phyloP scores from a whole-genome alignment of 2,329 filamentous ascomycete genomes.

The Cytospora piceae region DNA sequence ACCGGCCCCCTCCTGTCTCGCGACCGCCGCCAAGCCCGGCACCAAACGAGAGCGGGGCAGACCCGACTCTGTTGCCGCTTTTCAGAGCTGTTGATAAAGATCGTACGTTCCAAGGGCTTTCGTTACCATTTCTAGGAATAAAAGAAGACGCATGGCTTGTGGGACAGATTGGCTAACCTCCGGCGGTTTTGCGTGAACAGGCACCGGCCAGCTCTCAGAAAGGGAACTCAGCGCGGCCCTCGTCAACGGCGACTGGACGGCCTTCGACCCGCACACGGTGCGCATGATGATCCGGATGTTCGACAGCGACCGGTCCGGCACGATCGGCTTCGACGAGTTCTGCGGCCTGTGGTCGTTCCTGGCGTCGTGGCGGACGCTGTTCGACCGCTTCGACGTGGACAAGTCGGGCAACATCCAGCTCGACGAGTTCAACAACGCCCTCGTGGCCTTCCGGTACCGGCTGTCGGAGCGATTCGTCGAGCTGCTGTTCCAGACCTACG shows the following conservation, averaged over 20 bases:
- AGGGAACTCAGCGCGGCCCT: conserved; percentile 85
- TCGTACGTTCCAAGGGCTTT: conserved; percentile 51
- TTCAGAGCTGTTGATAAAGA: conserved; percentile 92
- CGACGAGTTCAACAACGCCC: conserved; percentile 84
- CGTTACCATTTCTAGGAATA: neutral
- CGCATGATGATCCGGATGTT: conserved; percentile 99
- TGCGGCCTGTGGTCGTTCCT: conserved; percentile 96
- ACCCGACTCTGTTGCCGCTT: conserved; percentile 78
- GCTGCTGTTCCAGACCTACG: conserved; percentile 86
- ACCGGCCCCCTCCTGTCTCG: conserved; percentile 59
- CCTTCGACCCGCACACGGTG: conserved; percentile 92
- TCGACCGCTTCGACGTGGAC: conserved; percentile 93
- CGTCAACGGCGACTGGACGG: conserved; percentile 92
- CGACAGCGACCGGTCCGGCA: conserved; percentile 85
- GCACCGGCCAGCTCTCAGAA: conserved; percentile 82
- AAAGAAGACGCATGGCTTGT: neutral
- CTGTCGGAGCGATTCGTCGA: conserved; percentile 83
- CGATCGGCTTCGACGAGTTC: conserved; percentile 94
- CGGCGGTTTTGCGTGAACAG: conserved; percentile 42
- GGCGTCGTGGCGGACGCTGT: conserved; percentile 89
- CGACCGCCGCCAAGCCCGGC: conserved; percentile 69
- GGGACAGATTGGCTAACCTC: neutral
- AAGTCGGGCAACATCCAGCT: conserved; percentile 84
- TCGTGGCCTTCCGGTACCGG: conserved; percentile 92
- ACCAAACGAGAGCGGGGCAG: conserved; percentile 53